Percentiles rank a stretch among this genome's conserved stretches.
These are phyloP conservation scores for Rutstroemia sp. DNA, from an alignment of 2,329 filamentous ascomycete genomes.

Conservation along the genomic window DNA sequence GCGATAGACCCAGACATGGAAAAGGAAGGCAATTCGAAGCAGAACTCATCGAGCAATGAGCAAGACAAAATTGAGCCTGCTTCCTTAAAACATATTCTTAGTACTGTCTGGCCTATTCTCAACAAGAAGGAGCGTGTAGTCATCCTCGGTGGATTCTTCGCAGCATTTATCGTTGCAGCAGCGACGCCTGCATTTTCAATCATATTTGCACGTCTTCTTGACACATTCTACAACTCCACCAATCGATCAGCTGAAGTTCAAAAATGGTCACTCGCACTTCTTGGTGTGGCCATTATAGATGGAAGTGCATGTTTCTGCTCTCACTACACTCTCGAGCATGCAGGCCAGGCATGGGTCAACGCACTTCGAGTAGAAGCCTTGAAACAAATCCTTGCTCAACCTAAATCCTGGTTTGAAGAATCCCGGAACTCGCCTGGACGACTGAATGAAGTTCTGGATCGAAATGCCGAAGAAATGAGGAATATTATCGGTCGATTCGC, in stretches of 20 bases:
- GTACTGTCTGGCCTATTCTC: constrained; percentile 64
- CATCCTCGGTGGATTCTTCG: constrained; percentile 51
- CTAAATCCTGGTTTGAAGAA: constrained; percentile 69
- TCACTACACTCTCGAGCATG: constrained; percentile 64
- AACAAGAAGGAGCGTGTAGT: constrained; percentile 41
- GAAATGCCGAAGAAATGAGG: constrained; percentile 80
- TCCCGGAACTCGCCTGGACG: constrained; percentile 55
- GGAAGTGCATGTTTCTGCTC: constrained; percentile 56
- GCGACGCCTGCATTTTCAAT: constrained; percentile 59
- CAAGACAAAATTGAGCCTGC: constrained; percentile 10
- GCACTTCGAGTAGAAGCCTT: constrained; percentile 61
- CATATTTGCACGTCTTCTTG: constrained; percentile 64
- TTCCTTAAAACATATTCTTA: constrained; percentile 49
- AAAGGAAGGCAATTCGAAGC: background rate
- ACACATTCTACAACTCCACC: constrained; percentile 53
- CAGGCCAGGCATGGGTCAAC: constrained; percentile 72
- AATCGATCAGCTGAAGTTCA: constrained; percentile 17
- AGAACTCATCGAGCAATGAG: background rate
- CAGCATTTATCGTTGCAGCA: constrained; percentile 21
- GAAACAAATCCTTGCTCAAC: constrained; percentile 64
- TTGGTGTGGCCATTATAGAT: constrained; percentile 61
- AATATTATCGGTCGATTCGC: constrained; percentile 74
- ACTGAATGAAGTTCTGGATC: constrained; percentile 67
- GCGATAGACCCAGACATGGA: background rate
- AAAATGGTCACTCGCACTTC: constrained; percentile 62